Evolutionary conservation across 2,329 filamentous ascomycete genomes (phyloP), one percentile per base, ranked within the genome.

Genomic region (Hypoxylon sp.): DNA sequence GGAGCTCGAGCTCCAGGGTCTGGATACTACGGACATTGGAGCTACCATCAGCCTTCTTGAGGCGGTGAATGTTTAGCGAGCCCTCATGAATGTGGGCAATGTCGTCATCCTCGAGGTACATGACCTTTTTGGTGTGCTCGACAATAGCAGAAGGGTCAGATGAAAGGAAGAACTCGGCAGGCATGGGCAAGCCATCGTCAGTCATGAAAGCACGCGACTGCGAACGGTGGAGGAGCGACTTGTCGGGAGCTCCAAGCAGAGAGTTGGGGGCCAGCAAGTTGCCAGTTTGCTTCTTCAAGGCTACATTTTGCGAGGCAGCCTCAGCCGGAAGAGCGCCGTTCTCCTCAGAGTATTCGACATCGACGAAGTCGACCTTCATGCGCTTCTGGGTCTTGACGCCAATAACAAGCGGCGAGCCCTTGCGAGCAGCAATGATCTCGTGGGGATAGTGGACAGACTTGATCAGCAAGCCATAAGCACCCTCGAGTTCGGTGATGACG

Each of bases 351-450:
- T 95, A 98, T 85, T 99, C 96, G 70, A 99, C 96, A 81, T 99
- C 96, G 80, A 99, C 96, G 79, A 99, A 99, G 85, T 99, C 96
- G 71, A 99, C 96, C 91, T 98, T 99, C 96, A 99, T 98, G 86
- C 97, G 97, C 87, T 92, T 97, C 84, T 94, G 89, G 63, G 96
- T 98, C 85, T 94, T 93, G 80, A 99, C 96, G 84, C 96, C 96
- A 77, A 99, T 94, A 72, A 99, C 96, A 69, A 99, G 89, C 48
- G 96, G 96, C 70, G 96, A 99, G 84, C 96, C 96, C 89, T 99
- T 99, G 77, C 96, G 94, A 80, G 96, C 96, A 62, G 96, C 96
- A 82, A 99, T 94, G 71, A 98, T 92, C 86, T 99, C 96, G 80
- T 98, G 94, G 68, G 96, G 96, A 86, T 94, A 99, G 89, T 98